Evolutionary conservation across 306 rosid species (phyloP).

Genomic region (Glycine tomentella): DNA sequence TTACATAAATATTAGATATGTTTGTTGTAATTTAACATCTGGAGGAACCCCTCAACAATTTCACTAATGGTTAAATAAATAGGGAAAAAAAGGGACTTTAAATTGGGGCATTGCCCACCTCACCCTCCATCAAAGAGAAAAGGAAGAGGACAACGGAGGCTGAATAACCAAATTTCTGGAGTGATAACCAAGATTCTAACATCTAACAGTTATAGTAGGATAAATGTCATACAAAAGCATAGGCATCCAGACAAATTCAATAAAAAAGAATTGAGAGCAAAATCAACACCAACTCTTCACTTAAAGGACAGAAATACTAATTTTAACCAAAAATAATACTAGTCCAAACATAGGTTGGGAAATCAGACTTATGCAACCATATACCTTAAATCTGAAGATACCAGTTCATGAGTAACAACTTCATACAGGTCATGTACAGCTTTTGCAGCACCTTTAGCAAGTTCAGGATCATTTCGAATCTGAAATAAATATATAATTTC

Average conservation of each 20-base stretch:
- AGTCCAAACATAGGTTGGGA: neutral
- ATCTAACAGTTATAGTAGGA: neutral
- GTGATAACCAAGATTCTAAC: neutral
- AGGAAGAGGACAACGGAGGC: neutral
- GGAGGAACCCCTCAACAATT: neutral
- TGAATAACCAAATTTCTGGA: neutral
- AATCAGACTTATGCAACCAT: constrained; percentile 38
- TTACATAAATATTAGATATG: neutral
- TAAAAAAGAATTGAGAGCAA: neutral
- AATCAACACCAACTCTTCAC: neutral
- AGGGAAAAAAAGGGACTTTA: neutral
- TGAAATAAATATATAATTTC: constrained; percentile 49
- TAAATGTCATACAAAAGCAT: neutral
- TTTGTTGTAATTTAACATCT: neutral
- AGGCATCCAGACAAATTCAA: neutral
- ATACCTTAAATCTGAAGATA: constrained; percentile 85
- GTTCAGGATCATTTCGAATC: constrained; percentile 81
- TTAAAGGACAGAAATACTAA: neutral
- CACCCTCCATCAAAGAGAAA: neutral
- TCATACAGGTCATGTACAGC: constrained; percentile 81
- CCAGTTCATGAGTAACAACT: constrained; percentile 81
- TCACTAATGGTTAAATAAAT: neutral
- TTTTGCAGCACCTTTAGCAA: constrained; percentile 84
- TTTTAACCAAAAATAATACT: neutral
- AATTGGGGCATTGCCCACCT: neutral